Conservation (phyloP, 768 basidiomycete species). For the Boletus tomentosulus region DNA sequence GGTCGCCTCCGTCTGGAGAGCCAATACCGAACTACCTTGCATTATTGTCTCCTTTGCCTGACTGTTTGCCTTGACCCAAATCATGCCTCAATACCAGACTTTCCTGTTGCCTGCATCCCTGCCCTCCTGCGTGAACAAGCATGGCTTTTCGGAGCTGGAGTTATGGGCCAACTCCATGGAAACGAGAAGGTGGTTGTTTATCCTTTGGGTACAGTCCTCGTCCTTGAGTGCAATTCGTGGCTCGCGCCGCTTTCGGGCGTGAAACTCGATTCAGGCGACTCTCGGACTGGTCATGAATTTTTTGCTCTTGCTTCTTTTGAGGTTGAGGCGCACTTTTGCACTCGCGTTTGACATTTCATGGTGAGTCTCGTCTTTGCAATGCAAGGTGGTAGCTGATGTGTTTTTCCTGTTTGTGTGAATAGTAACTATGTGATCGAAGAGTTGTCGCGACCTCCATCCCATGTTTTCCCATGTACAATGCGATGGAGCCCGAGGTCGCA, state of each 20-base stretch:
- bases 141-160: neutral
- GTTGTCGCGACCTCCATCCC: too few relatives aligned
- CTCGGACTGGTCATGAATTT: constrained; percentile 14
- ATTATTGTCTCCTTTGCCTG: neutral
- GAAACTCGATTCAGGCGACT: constrained; percentile 16
- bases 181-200: constrained; percentile 10
- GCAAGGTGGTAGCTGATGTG: neutral
- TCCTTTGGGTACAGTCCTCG: neutral
- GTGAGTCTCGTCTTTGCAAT: neutral
- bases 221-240: constrained; percentile 15
- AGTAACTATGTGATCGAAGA: too few relatives aligned
- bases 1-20: neutral
- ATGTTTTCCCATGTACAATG: too few relatives aligned
- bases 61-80: too few relatives aligned
- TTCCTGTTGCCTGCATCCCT: too few relatives aligned
- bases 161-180: neutral
- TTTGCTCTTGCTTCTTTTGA: constrained; percentile 17
- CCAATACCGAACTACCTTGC: neutral
- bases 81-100: too few relatives aligned
- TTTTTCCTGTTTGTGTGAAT: neutral
- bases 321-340: constrained; percentile 13
- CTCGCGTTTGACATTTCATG: neutral
- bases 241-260: constrained; percentile 5
- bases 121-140: neutral
- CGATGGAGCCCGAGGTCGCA: too few relatives aligned